Base-by-base conservation (phyloP, 768 basidiomycete genomes). In the Leccinum obscurum region DNA sequence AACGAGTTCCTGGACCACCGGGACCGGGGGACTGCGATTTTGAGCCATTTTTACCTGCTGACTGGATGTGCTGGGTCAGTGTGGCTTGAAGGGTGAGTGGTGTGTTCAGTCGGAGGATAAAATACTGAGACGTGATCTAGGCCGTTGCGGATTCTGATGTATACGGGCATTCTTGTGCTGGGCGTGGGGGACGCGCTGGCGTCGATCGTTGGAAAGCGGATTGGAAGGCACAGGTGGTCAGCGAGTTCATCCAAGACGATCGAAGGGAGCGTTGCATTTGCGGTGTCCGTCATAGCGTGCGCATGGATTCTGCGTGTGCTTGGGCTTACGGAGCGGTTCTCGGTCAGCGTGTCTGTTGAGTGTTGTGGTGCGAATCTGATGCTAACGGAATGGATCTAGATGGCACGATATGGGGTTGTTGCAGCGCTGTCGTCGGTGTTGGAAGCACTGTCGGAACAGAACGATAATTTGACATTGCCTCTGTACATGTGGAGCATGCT, bases 381-480 rank as follows among this genome's bases (percentile, higher is more conserved):
- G 58, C 61, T 75, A 58, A 74, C 48, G 35, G 34, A n/a, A 52
- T 59, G 59, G 55, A 63, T 61, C 59, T 74, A 95, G 94, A 83
- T 83, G 51, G 63, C 77, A 50, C 81, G 87, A 26, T 98, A 95
- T 72, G 73, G 80, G 14, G 65, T 81, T 50, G 86, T 89, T 32
- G 81, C 87, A 30, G 73, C 76, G n/a, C 70, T 90, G 46, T 81
- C 90, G 4, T 86, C 87, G 3, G 72, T 92, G 48, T 80, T 98
- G 64, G 97, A 99, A 76, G 97, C 94, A 15, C 75, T 95, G 58
- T 93, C 93, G 20, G 89, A 89, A 70, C 97, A 99, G 77, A 98
- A 98, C 75, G 97, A 99, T 76, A 99, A 99, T 76, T 80, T 99
- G 65, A 93, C 92, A 46, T 79, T 99, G 62, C 96, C 97, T n/a